These are phyloP conservation scores for Trichocomaceae sp. DNA, from an alignment of 2,329 filamentous ascomycete genomes.

Conservation along the genomic window DNA sequence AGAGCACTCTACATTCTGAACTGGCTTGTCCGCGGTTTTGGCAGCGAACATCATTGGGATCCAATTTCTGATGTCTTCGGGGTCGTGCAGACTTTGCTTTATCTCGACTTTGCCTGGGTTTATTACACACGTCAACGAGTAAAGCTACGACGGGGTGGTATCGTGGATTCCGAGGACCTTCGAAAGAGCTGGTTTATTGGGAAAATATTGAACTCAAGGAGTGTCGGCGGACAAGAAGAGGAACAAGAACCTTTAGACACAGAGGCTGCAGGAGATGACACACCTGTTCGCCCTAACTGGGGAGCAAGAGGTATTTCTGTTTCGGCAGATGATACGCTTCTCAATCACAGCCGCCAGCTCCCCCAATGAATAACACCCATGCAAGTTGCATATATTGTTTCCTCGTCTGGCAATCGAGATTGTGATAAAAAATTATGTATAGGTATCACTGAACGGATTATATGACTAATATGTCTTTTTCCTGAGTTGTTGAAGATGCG, in stretches of 20 bases:
- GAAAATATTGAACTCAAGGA: conserved; percentile 59
- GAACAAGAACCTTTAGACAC: conserved; percentile 33
- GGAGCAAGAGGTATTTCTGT: conserved; percentile 54
- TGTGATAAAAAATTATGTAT: background rate
- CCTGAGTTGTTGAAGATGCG: background rate
- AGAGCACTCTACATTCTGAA: conserved; percentile 85
- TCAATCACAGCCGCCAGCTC: conserved; percentile 10
- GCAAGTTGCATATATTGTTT: background rate
- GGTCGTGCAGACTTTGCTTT: conserved; percentile 79
- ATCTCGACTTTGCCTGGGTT: conserved; percentile 93
- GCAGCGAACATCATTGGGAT: conserved; percentile 55
- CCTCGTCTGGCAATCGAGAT: background rate
- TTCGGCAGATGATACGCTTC: conserved; percentile 50
- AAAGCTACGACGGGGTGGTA: conserved; percentile 79
- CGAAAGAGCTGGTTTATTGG: conserved; percentile 76
- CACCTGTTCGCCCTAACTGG: conserved; percentile 42
- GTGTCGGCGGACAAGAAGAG: conserved; percentile 25
- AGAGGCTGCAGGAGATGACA: conserved; percentile 24
- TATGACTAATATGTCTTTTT: background rate
- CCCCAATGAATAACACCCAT: background rate
- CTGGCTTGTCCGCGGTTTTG: conserved; percentile 70
- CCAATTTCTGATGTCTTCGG: conserved; percentile 77
- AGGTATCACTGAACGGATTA: background rate
- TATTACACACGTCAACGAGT: conserved; percentile 91
- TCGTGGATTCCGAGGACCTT: conserved; percentile 86